Base-by-base conservation (phyloP, 306 rosid genomes). In the Citrullus mucosospermus region DNA sequence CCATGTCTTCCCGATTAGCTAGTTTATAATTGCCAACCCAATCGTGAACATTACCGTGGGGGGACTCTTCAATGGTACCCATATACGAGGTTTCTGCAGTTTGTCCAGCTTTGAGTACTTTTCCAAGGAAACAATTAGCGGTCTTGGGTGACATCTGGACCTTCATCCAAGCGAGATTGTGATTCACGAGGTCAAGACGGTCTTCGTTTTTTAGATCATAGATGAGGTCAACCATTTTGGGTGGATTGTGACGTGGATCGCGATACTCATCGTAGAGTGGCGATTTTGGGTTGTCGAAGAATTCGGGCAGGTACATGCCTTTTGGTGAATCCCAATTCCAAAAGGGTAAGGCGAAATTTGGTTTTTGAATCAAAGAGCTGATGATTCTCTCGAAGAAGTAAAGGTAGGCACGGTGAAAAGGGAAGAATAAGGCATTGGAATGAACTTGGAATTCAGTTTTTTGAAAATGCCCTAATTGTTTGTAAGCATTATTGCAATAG, bases 231-330 rank as follows among this genome's bases (percentile, higher is more conserved):
- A 85, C 0, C 1, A 88, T n/a, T 3, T 78, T 84, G 4, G 91
- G 93, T 1, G 98, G 97, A 80, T 80, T 88, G 53, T 93, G 97
- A 0, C 50, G 54, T 0, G 84, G 62, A 48, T 78, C 77, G 11
- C 98, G 83, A 0, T 85, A 53, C 43, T 39, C 0, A 8, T 93
- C 89, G 58, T 88, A 89, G 12, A 93, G 93, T 4, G 97, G 78
- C 81, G 51, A 46, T 4, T 2, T 4, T 46, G 51, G 51, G 51
- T 6, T 7, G 51, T 46, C 5, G 51, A 4, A 46, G 15, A 46
- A 10, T 46, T 10, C 15, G 0, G 51, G 51, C 51, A 46, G 1
- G 51, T 10, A 10, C 51, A 46, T 46, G 3, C 51, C 51, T 0
- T 1, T 2, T 46, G 51, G 15, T 46, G 51, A 46, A 10, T 46